These are phyloP conservation scores for Medicago arabica DNA, from an alignment of 306 rosid species.

Conservation along the genomic window DNA sequence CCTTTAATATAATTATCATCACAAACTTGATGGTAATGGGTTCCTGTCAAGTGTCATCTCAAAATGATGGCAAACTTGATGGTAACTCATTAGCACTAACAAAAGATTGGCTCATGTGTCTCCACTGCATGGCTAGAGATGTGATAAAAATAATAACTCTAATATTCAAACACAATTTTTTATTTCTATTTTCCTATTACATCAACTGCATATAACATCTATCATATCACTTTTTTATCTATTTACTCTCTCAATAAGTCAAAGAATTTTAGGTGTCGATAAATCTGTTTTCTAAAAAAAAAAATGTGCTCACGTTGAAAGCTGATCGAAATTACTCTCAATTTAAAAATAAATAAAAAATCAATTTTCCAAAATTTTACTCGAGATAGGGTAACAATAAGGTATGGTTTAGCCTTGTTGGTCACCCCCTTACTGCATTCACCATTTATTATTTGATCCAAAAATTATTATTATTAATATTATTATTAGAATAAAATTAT, in stretches of 20 bases:
- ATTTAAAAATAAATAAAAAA: constrained; percentile 13
- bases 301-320: too few species aligned
- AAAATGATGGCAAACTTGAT: constrained; percentile 35
- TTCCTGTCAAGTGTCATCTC: constrained; percentile 40
- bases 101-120: constrained; percentile 34
- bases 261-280: too few species aligned
- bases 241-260: too few species aligned
- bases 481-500: too few species aligned
- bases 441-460: background rate
- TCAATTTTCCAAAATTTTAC: constrained; percentile 29
- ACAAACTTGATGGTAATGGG: constrained; percentile 29
- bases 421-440: constrained; percentile 7
- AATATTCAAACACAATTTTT: too few species aligned
- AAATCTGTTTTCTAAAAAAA: too few species aligned
- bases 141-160: background rate
- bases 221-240: too few species aligned
- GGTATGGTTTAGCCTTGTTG: constrained; percentile 24
- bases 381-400: constrained; percentile 18
- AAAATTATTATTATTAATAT: too few species aligned
- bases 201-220: too few species aligned
- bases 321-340: too few species aligned
- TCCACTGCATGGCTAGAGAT: constrained; percentile 34
- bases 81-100: constrained; percentile 29
- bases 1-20: background rate
- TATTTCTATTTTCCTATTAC: too few species aligned